Conservation (phyloP, 495 filamentous ascomycete genomes). For the Eremomyces bilateralis region DNA sequence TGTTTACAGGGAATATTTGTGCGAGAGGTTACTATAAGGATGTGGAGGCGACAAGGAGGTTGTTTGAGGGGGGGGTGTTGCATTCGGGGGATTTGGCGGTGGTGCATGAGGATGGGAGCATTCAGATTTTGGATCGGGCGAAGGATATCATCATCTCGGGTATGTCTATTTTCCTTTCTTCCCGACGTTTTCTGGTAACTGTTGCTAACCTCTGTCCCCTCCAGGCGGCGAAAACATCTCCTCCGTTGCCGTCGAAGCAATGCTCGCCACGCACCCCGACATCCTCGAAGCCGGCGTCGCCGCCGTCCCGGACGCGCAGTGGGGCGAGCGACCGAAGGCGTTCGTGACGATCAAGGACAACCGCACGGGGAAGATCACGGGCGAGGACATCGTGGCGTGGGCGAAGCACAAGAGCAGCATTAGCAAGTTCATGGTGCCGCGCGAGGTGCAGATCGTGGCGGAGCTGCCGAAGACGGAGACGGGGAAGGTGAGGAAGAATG, state of each 20-base stretch:
- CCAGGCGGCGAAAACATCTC: slow-evolving; percentile 92
- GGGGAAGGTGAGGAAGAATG: slow-evolving; percentile 91
- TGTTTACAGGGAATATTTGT: slow-evolving; percentile 83
- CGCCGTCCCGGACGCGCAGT: slow-evolving; percentile 72
- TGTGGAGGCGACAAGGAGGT: slow-evolving; percentile 58
- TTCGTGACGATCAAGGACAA: slow-evolving; percentile 61
- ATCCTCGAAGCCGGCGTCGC: slow-evolving; percentile 84
- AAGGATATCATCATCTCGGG: slow-evolving; percentile 98
- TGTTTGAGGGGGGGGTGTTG: slow-evolving; percentile 70
- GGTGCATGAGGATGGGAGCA: slow-evolving; percentile 68
- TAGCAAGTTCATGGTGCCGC: slow-evolving; percentile 86
- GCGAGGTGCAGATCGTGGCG: slow-evolving; percentile 70
- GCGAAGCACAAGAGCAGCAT: slow-evolving; percentile 57
- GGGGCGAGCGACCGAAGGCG: slow-evolving; percentile 88
- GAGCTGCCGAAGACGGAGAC: slow-evolving; percentile 94
- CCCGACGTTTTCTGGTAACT: not conserved
- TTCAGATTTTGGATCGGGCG: slow-evolving; percentile 80
- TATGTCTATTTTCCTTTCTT: slow-evolving; percentile 20
- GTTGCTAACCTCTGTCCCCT: not conserved
- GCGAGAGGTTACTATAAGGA: slow-evolving; percentile 85
- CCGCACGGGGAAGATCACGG: slow-evolving; percentile 31
- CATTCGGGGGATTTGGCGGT: slow-evolving; percentile 88
- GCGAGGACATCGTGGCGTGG: slow-evolving; percentile 66
- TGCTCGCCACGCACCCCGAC: slow-evolving; percentile 76
- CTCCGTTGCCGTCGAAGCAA: slow-evolving; percentile 72